Evolutionary conservation across 2,329 filamentous ascomycete genomes (phyloP).

Genomic region (Venturia asperata): DNA sequence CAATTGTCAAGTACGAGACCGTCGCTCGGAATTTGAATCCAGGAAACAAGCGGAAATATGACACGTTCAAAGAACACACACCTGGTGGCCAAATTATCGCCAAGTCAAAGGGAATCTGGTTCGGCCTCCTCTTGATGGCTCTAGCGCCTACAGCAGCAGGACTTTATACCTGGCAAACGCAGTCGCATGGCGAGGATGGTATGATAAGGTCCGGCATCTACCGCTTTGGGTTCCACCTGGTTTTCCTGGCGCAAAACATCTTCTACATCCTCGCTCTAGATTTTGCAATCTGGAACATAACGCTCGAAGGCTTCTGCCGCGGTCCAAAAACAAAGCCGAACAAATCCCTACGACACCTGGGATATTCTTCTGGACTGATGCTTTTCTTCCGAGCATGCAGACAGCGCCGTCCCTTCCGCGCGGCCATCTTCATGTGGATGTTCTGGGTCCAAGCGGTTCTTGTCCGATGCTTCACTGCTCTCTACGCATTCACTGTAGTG

Average conservation of each 20-base stretch:
- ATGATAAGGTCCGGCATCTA: slow-evolving; percentile 14
- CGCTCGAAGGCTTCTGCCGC: slow-evolving; percentile 12
- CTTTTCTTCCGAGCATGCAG: slow-evolving; percentile 2
- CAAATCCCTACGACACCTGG: slow-evolving; percentile 8
- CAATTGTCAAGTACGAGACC: slow-evolving; percentile 13
- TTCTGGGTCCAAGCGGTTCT: slow-evolving; percentile 14
- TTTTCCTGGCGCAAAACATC: slow-evolving; percentile 13
- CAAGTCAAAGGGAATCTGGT: slow-evolving; percentile 12
- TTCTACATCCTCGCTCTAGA: slow-evolving; percentile 15
- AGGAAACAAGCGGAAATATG: slow-evolving; percentile 1
- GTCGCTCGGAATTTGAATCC: slow-evolving; percentile 3
- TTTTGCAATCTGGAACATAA: slow-evolving; percentile 10
- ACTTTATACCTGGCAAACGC: background rate
- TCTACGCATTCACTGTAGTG: background rate
- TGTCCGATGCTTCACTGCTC: background rate
- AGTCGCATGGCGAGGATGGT: slow-evolving; percentile 1
- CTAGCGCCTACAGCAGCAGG: slow-evolving; percentile 4
- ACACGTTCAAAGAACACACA: slow-evolving; percentile 8
- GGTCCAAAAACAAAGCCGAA: slow-evolving; percentile 8
- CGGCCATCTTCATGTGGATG: slow-evolving; percentile 15
- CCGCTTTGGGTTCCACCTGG: slow-evolving; percentile 15
- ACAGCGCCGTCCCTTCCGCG: slow-evolving; percentile 14
- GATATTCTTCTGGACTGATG: slow-evolving; percentile 10
- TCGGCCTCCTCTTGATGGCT: slow-evolving; percentile 11
- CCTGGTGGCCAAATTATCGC: background rate